Base-by-base conservation (phyloP, 192 early-diverging fungal genomes). In the Funneliformis mosseae region DNA sequence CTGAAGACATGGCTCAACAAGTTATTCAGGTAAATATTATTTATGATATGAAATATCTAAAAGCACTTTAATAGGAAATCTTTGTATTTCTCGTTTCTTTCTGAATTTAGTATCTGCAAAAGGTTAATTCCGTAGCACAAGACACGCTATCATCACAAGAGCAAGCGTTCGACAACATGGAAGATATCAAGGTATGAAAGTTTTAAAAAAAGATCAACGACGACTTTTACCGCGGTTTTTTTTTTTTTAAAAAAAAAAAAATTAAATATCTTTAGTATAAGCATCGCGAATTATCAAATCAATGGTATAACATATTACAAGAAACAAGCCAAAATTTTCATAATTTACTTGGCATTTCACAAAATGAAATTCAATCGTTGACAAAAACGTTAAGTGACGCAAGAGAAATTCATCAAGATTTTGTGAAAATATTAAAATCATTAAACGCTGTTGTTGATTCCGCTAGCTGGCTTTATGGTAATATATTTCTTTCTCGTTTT, bases 311-410 rank as follows among this genome's bases (percentile, higher is more conserved):
- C 11, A 11, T 38, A 50, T 46, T 77, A 59, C 18, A 62, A 27
- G 76, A 77, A 66, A n/a, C 43, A 11, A 64, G 46, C 66, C 6
- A 46, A 48, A 77, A 77, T 33, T 67, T 77, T 18, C 42, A 48
- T 18, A 46, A 7, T 18, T 77, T 77, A 66, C 18, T 66, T 46
- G 6, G 43, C 16, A 42, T 28, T 28, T 64, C 76, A 27, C 76
- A 64, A 27, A 23, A 25, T 1, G 76, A 77, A 77, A 77, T 77
- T 28, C 33, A 62, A 46, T 45, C 33, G 46, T 66, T 77, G 11
- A 46, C 60, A 18, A 16, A 77, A 25, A 42, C 62, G 6, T 23
- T 39, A 66, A 45, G 12, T 41, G 76, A 77, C 27, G 60, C 76
- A 0, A 25, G 38, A 41, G 60, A 77, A 27, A 63, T 39, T 48